These are phyloP conservation scores for Stemphylium lycopersici DNA, from an alignment of 2,329 filamentous ascomycete genomes.

Conservation along the genomic window DNA sequence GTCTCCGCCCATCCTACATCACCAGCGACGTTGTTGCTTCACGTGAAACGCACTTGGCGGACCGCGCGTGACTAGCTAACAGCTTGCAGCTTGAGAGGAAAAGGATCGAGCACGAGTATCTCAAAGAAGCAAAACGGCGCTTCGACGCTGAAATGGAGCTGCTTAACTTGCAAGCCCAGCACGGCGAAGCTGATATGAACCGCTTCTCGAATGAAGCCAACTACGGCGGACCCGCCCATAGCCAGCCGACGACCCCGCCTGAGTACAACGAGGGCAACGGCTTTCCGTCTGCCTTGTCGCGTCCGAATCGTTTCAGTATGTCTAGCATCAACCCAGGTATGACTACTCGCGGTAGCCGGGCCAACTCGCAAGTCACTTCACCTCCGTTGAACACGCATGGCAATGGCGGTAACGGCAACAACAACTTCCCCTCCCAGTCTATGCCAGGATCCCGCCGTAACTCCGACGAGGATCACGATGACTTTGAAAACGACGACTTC, in stretches of 20 bases:
- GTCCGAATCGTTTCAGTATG: conserved; percentile 86
- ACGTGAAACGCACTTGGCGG: conserved; percentile 15
- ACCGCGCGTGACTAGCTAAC: conserved; percentile 36
- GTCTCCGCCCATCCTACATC: conserved; percentile 18
- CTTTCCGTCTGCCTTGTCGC: conserved; percentile 80
- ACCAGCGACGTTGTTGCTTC: conserved; percentile 23
- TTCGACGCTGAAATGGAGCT: conserved; percentile 94
- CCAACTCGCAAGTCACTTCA: conserved; percentile 80
- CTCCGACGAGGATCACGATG: conserved; percentile 85
- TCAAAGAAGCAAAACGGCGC: conserved; percentile 84
- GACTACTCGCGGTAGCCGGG: conserved; percentile 70
- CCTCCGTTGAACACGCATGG: conserved; percentile 63
- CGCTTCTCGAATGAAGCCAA: conserved; percentile 80
- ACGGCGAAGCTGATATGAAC: conserved; percentile 81
- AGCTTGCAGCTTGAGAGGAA: conserved; percentile 82
- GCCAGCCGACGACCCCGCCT: conserved; percentile 93
- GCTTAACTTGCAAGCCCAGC: conserved; percentile 82
- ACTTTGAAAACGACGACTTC: conserved; percentile 75
- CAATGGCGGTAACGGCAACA: conserved; percentile 45
- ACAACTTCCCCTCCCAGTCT: conserved; percentile 78
- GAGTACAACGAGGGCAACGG: conserved; percentile 83
- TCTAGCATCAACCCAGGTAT: conserved; percentile 74
- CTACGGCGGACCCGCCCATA: conserved; percentile 72
- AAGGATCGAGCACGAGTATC: conserved; percentile 87
- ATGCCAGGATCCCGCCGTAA: conserved; percentile 86